A percentile compares a stretch with the other conserved stretches of the same genome.
phyloP scores from a whole-genome alignment of 139 green algal genomes.

The Pleodorina starrii region DNA sequence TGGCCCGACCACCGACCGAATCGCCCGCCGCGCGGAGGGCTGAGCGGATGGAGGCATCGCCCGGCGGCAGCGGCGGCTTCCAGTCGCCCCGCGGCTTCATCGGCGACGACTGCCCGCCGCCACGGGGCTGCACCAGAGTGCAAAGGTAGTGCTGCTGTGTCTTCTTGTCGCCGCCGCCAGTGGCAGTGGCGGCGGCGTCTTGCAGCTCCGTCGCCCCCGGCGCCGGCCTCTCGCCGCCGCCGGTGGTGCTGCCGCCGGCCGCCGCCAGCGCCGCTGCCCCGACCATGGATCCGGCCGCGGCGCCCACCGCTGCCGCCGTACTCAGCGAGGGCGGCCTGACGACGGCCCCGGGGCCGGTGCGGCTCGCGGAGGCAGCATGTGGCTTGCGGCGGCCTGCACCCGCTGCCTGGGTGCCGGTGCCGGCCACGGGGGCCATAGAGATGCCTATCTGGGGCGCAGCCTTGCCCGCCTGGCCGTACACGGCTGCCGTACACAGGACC shows the following conservation, averaged over 20 bases:
- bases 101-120: neutral
- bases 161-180: neutral
- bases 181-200: neutral
- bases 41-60: neutral
- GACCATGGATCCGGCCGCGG: neutral
- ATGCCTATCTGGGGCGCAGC: neutral
- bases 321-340: no score
- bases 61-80: neutral
- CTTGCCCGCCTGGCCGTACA: neutral
- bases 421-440: neutral
- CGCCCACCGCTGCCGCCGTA: neutral
- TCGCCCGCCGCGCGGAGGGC: neutral
- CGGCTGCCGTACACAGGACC: conserved; percentile 16
- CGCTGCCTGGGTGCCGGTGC: neutral
- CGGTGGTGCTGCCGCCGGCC: neutral
- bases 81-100: neutral
- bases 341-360: neutral
- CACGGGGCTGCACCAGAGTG: neutral
- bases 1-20: neutral
- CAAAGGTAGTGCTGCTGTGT: neutral
- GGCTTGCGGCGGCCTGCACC: neutral
- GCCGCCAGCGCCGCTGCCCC: neutral
- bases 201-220: neutral
- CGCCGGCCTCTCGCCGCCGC: neutral
- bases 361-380: neutral